Evolutionary conservation across 768 basidiomycete species (phyloP), one percentile per base, ranked within the genome.

Genomic region (Podaxis mareebaensis): DNA sequence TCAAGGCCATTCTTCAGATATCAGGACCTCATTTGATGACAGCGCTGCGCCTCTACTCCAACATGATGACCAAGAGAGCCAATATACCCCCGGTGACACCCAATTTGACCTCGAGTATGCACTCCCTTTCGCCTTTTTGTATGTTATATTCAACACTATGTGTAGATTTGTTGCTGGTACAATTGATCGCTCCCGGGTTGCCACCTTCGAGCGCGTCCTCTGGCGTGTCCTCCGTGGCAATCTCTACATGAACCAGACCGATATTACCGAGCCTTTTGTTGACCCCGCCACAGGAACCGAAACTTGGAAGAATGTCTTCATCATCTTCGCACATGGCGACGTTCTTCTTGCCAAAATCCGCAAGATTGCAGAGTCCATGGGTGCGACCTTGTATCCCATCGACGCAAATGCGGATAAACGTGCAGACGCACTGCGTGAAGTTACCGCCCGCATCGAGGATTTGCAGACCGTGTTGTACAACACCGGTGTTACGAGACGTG

Each of bases 281-380:
- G 94, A 99, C 72, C 91, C 95, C 13, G 83, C 81, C 22, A 92
- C 92, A 0, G 91, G 90, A 39, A 79, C 77, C 20, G 92, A 96
- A 78, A 92, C 91, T 22, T 87, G 92, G 79, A 99, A 99, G 85
- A 95, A 98, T 70, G 97, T 99, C 44, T 99, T 99, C 80, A 96
- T 99, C 78, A 99, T 99, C 72, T 99, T 99, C 69, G 97, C 97
- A 0, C 96, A 99, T 68, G 97, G 97, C 17, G 89, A 93, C 42
- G 88, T 91, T 20, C 81, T 99, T 22, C 86, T 99, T 30, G 85
- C 93, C 66, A 99, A 99, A 83, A 98, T 99, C 72, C 92, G 96
- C 73, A 98, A 95, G 75, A 92, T 99, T 59, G 92, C 96, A 28
- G 96, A 98, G 77, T 96, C 95, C n/a, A 98, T 99, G 91, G 96